Base-by-base conservation (phyloP, 495 filamentous ascomycete genomes). In the Entonaema liquescens region DNA sequence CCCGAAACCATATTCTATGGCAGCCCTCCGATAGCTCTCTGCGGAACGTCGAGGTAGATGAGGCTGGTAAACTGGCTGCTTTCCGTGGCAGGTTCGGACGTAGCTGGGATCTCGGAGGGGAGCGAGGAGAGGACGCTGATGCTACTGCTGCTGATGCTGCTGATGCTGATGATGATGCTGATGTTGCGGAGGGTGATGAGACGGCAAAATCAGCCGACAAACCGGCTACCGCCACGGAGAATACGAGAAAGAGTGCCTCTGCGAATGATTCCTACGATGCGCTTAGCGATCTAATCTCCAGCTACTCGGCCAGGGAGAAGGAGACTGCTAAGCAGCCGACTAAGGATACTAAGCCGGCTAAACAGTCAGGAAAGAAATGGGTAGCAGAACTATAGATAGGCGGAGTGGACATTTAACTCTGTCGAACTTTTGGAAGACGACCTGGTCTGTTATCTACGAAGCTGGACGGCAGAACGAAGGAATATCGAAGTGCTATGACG, bases 31-130 rank as follows among this genome's bases (percentile, higher is more conserved):
- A 89, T 65, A 87, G 89, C 77, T 89, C 90, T 60, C 81, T 99
- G 77, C 81, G 89, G 76, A 96, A 94, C 74, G 86, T 98, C 60
- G 96, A 98, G 80, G 89, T 95, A 66, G 95, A 99, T 77, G 95
- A 98, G 88, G 96, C 95, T 23, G 95, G 95, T 28, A 89, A 92
- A 75, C 79, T 99, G 73, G 89, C 88, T 56, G 91, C 92, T 36
- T 99, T 99, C 84, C 84, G 95, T 58, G 85, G 85, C 66, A 86
- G 89, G 62, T 99, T 93, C 84, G 95, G 95, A 26, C 81, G 92
- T 23, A 88, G 88, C 23, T 99, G 89, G 85, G 95, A 98, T 84
- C 84, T 84, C 23, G 87, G 82, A 61, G 84, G 81, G 60, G 70
- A 55, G 65, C 55, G 19, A 64, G 77, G 67, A 28, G 68, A 49